Base-by-base conservation (phyloP, 1,284 basidiomycete species). In the Moniliophthora roreri region DNA sequence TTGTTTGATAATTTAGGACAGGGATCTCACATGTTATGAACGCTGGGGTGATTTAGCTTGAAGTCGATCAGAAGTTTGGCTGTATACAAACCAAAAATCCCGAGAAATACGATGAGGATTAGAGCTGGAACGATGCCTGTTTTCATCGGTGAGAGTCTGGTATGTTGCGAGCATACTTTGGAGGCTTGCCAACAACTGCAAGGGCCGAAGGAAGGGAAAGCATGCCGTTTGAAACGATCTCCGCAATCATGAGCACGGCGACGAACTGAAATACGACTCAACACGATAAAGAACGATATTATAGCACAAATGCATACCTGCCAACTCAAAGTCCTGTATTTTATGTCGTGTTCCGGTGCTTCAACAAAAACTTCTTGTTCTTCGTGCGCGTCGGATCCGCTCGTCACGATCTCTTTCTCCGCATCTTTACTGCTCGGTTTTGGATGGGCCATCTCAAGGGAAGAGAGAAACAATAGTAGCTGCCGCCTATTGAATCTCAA, bases 161-260 rank as follows among this genome's bases (percentile, higher is more conserved):
- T 46, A 7, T n/a, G 41, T 21, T 49, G 18, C 7, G 32, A 7
- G 23, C 5, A 39, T 18, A 18, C 7, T 21, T 11, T 34, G 34
- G 23, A 5, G 18, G 36, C 63, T 59, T 55, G 79, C 81, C 81
- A 44, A 82, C 76, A 4, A 75, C 74, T 18, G 79, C 77, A 59
- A 83, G 74, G 1, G 79, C 72, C 48, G 76, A 78, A 0, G 82
- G 81, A 4, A 82, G 69, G 13, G 79, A 80, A 15, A 83, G 65
- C 70, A 82, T 79, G 13, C 81, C 82, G 62, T 82, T 80, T 60
- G 78, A 80, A 47, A 84, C 79, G 26, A 82, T 81, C 58, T 80
- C 77, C 42, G 80, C 78, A 54, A 82, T 81, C 80, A 84, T 82
- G 36, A 83, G 65, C 42, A 81, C 61, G 21, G 70, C 67, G 4